Evolutionary conservation across 2,329 filamentous ascomycete genomes (phyloP), one percentile per base, ranked within the genome.

Genomic region (Microsporum canis): DNA sequence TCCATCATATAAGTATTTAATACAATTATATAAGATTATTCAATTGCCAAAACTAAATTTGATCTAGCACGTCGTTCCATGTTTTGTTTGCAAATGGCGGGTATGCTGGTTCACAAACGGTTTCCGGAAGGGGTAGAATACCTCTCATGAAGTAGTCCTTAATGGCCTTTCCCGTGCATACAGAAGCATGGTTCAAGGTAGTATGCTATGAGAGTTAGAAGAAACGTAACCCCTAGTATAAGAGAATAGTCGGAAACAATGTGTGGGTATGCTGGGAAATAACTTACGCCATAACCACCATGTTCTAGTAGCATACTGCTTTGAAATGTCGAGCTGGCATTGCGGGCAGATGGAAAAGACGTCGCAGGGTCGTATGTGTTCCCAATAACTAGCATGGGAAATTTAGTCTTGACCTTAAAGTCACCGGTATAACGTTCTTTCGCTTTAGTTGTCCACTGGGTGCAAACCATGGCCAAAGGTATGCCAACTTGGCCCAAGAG

Each of bases 111-210:
- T 60, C 31, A 41, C 75, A 76, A 3, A 71, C 63, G 5, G 68
- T 72, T 4, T 69, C 70, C 2, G 65, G 63, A 34, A 68, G 57
- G 1, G 74, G 74, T 29, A 77, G 60, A 2, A 66, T 71, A 2
- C 73, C 73, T 43, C 75, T 66, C 3, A 55, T 57, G 64, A 72
- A 77, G 60, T 76, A 77, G 5, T 63, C 66, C 27, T 63, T 61
- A 3, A 71, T 67, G 2, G 65, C 62, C 49, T 64, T 61, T 4
- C 67, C 58, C 3, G 67, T 70, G 63, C 75, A 77, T 4, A 63
- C 60, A 1, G 72, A 76, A 3, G 70, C 69, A 1, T 67, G 63
- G n/a, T 59, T 63, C 5, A 71, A 36, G 1, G 66, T 69, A 38
- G 53, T 51, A 53, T 68, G 62, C 61, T 61, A 14, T 34, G 29